Base-by-base conservation (phyloP, 495 filamentous ascomycete genomes). In the Aspergillus nidulans region DNA sequence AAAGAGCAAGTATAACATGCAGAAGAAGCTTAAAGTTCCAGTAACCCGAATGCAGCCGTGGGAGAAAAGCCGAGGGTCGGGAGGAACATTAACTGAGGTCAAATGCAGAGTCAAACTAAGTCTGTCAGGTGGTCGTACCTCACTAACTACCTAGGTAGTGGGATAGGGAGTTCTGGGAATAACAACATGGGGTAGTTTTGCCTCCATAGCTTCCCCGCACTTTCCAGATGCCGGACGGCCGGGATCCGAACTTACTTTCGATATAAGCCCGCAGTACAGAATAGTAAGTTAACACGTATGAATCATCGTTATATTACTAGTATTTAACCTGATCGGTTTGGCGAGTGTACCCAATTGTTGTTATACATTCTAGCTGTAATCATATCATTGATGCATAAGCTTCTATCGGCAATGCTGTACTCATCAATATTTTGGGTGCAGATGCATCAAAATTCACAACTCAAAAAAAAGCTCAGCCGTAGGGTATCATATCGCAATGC, bases 401-500 rank as follows among this genome's bases (percentile, higher is more conserved):
- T 52, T 59, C 57, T 55, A 59, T 59, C 52, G 30, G 47, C 45
- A 24, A 52, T 47, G 53, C 48, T 55, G 24, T 55, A 56, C 46
- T 49, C 45, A 56, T 50, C 24, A 50, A 49, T 51, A 53, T 52
- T 48, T 54, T 64, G 42, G 44, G 43, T 55, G 57, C 52, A 69
- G 65, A 63, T 68, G 61, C 59, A 55, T 63, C 57, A 49, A 52
- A 69, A 66, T 59, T 53, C 58, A 61, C 55, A 65, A 65, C 63
- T 65, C 60, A 60, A 9, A 64, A 74, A 60, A 9, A 64, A 74
- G 68, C 66, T 73, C 69, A 68, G 69, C 70, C 68, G 69, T 76
- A 74, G 72, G 72, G 72, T 76, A 76, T 76, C 72, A 76, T 72
- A 73, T 72, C 69, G 67, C 72, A 75, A 75, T 71, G 72, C 72